These are phyloP conservation scores for Ceratocystis albifundus DNA, from an alignment of 2,329 filamentous ascomycete genomes.

Conservation along the genomic window DNA sequence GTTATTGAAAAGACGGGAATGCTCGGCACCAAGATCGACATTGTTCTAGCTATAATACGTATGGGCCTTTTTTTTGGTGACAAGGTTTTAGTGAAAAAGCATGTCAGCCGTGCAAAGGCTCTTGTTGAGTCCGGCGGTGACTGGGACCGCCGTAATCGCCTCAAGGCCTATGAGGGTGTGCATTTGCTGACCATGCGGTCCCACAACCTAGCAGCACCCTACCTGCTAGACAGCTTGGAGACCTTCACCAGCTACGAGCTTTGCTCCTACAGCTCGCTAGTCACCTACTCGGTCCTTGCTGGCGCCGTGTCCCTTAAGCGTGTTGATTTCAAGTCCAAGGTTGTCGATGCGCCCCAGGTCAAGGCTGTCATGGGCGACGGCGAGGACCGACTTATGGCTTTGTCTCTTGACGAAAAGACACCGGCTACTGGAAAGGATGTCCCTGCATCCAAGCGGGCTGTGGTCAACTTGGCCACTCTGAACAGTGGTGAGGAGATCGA, in stretches of 20 bases:
- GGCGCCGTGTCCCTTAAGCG: conserved; percentile 91
- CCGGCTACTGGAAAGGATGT: conserved; percentile 40
- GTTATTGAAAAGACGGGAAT: conserved; percentile 96
- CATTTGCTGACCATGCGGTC: conserved; percentile 86
- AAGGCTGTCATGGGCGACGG: conserved; percentile 88
- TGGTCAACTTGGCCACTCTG: conserved; percentile 79
- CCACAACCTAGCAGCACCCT: conserved; percentile 76
- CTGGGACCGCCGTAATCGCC: conserved; percentile 94
- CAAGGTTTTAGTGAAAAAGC: conserved; percentile 83
- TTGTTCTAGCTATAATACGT: conserved; percentile 91
- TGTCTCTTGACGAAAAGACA: conserved; percentile 67
- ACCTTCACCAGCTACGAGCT: conserved; percentile 98
- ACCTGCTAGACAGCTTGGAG: conserved; percentile 90
- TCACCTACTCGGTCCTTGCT: conserved; percentile 89
- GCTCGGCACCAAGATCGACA: conserved; percentile 90
- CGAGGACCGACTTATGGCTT: conserved; percentile 73
- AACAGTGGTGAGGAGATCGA: conserved; percentile 53
- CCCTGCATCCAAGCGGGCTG: conserved; percentile 35
- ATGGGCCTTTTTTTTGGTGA: conserved; percentile 95
- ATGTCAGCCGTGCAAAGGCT: conserved; percentile 75
- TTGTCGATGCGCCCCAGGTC: conserved; percentile 96
- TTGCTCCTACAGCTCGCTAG: conserved; percentile 88
- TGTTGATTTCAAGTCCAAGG: conserved; percentile 97
- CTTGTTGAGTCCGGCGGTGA: conserved; percentile 92
- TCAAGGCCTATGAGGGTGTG: conserved; percentile 96